Conservation (phyloP, 1,139 yeast genomes). For the Suhomyces atakaporum region DNA sequence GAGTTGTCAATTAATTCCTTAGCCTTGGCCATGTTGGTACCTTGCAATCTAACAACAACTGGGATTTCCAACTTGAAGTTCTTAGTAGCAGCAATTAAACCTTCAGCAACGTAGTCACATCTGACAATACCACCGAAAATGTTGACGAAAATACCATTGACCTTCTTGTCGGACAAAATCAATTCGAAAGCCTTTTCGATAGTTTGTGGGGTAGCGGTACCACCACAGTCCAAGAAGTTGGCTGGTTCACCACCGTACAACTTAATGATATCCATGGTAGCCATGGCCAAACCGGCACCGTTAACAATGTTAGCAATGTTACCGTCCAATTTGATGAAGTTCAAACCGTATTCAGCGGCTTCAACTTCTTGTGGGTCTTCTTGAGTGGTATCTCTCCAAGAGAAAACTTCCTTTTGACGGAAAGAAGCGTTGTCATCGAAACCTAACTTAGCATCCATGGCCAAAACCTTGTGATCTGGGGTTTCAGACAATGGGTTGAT, state of each 20-base stretch:
- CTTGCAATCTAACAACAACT: slow-evolving; percentile 97
- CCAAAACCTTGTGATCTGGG: slow-evolving; percentile 83
- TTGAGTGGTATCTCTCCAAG: slow-evolving; percentile 93
- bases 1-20: slow-evolving; percentile 83
- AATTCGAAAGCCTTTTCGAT: slow-evolving; percentile 96
- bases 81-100: slow-evolving; percentile 47
- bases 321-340: slow-evolving; percentile 97
- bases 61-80: slow-evolving; percentile 70
- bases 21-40: slow-evolving; percentile 92
- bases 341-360: slow-evolving; percentile 87
- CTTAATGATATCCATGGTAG: slow-evolving; percentile 99
- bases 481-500: slow-evolving; percentile 98
- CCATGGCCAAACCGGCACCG: slow-evolving; percentile 99
- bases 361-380: slow-evolving; percentile 97
- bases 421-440: slow-evolving; percentile 95
- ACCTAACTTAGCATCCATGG: slow-evolving; percentile 99
- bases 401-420: slow-evolving; percentile 93
- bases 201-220: slow-evolving; percentile 99
- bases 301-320: slow-evolving; percentile 97
- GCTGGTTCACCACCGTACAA: slow-evolving; percentile 99
- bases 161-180: slow-evolving; percentile 85
- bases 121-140: slow-evolving; percentile 99
- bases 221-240: slow-evolving; percentile 99
- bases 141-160: slow-evolving; percentile 95
- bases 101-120: slow-evolving; percentile 98